Conservation (phyloP, 805 yeast species). For the Lachancea nothofagi region DNA sequence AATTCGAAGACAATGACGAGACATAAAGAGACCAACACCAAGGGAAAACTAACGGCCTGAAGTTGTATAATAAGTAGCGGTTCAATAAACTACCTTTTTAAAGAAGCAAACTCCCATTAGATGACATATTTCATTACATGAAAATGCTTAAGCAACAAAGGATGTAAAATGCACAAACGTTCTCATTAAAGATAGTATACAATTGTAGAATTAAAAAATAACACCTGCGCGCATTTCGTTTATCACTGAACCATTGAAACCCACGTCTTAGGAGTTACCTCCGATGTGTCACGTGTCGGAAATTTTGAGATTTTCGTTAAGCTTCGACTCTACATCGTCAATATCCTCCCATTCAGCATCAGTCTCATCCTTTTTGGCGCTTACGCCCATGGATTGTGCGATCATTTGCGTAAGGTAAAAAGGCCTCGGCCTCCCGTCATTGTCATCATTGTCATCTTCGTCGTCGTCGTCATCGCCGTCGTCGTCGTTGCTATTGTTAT, state of each 20-base stretch:
- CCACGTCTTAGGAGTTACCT: too few species aligned
- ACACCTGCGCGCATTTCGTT: slow-evolving; percentile 4
- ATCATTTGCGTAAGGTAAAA: slow-evolving; percentile 39
- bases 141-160: background rate
- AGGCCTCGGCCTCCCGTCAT: slow-evolving; percentile 38
- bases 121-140: too few species aligned
- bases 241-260: slow-evolving; percentile 5
- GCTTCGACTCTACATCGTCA: slow-evolving; percentile 36
- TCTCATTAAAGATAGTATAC: slow-evolving; percentile 5
- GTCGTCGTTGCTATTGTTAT: background rate
- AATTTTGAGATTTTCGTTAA: slow-evolving; percentile 20
- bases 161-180: slow-evolving; percentile 1
- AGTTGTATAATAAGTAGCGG: too few species aligned
- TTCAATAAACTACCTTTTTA: too few species aligned
- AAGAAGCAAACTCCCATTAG: too few species aligned
- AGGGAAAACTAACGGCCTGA: too few species aligned
- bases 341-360: slow-evolving; percentile 35
- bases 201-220: slow-evolving; percentile 5
- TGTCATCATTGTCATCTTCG: slow-evolving; percentile 20
- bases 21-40: background rate
- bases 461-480: slow-evolving; percentile 8
- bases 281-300: slow-evolving; percentile 19
- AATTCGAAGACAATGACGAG: slow-evolving; percentile 23
- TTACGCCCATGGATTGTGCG: slow-evolving; percentile 29
- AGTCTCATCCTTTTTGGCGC: slow-evolving; percentile 20